A percentile compares a stretch with the other conserved stretches of the same genome.
These are phyloP conservation scores for Escovopsis sp. DNA, from an alignment of 2,329 filamentous ascomycete species.

Conservation along the genomic window DNA sequence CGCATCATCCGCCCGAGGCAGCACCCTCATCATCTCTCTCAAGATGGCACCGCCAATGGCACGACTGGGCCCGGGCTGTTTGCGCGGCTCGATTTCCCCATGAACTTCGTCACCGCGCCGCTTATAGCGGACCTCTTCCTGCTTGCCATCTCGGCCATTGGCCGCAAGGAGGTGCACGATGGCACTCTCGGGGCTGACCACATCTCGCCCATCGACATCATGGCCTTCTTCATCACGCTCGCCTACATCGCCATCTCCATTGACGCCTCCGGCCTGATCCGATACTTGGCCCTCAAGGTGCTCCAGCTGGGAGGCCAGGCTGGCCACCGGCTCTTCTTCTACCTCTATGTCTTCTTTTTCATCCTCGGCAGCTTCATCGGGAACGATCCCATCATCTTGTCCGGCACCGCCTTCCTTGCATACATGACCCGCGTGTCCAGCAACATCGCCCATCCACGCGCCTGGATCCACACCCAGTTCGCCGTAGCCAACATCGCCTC, in stretches of 20 bases:
- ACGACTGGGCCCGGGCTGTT: constrained; percentile 20
- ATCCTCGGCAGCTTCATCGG: constrained; percentile 52
- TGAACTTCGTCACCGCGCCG: constrained; percentile 59
- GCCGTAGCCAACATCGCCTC: constrained; percentile 60
- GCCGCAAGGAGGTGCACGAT: constrained; percentile 49
- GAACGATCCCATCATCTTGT: constrained; percentile 62
- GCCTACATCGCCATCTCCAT: constrained; percentile 69
- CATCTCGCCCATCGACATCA: constrained; percentile 58
- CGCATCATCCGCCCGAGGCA: constrained; percentile 38
- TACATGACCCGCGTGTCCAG: constrained; percentile 65
- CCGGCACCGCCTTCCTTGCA: constrained; percentile 58
- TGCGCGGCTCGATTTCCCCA: constrained; percentile 40
- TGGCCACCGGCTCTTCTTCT: constrained; percentile 57
- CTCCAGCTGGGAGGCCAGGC: constrained; percentile 50
- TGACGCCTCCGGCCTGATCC: constrained; percentile 58
- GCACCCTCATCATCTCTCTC: constrained; percentile 7
- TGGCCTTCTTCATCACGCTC: constrained; percentile 59
- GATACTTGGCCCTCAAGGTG: constrained; percentile 56
- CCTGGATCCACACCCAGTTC: constrained; percentile 62
- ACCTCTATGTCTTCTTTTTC: constrained; percentile 62
- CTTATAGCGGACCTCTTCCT: constrained; percentile 58
- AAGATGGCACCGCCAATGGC: constrained; percentile 11
- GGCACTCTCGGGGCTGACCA: constrained; percentile 51
- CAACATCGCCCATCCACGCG: constrained; percentile 55
- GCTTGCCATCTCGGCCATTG: constrained; percentile 54